phyloP scores from a whole-genome alignment of 163 green algal genomes.

The Volvox carteri region DNA sequence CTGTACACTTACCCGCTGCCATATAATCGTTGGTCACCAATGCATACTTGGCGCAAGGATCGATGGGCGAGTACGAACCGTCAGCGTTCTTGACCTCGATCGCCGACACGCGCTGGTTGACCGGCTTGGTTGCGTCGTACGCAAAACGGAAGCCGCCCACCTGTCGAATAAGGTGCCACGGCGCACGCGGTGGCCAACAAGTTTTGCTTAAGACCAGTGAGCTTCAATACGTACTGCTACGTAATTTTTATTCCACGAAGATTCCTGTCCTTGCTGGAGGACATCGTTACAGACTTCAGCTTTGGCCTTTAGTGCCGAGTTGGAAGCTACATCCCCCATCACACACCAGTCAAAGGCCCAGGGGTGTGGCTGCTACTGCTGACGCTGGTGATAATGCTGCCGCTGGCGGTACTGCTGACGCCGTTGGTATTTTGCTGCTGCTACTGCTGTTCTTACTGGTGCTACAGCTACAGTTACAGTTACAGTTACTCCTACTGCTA shows the following conservation, averaged over 20 bases:
- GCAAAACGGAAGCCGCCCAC: conserved; percentile 7
- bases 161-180: no score
- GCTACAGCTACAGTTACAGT: not conserved
- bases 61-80: not conserved
- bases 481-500: no score
- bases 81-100: not conserved
- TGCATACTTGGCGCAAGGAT: not conserved
- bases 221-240: no score
- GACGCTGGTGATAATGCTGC: not conserved
- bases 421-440: not conserved
- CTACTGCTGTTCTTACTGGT: not conserved
- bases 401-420: not conserved
- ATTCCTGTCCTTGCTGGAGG: no score
- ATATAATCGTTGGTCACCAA: conserved; percentile 28
- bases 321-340: no score
- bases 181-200: no score
- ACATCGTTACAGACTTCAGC: no score
- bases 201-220: no score
- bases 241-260: no score
- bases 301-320: no score
- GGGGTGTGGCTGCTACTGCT: not conserved
- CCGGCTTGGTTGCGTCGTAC: not conserved
- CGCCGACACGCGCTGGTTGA: not conserved
- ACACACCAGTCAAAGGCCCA: no score
- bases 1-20: not conserved